Conservation (phyloP, 23 red algal genomes). For the Chondrus crispus region DNA sequence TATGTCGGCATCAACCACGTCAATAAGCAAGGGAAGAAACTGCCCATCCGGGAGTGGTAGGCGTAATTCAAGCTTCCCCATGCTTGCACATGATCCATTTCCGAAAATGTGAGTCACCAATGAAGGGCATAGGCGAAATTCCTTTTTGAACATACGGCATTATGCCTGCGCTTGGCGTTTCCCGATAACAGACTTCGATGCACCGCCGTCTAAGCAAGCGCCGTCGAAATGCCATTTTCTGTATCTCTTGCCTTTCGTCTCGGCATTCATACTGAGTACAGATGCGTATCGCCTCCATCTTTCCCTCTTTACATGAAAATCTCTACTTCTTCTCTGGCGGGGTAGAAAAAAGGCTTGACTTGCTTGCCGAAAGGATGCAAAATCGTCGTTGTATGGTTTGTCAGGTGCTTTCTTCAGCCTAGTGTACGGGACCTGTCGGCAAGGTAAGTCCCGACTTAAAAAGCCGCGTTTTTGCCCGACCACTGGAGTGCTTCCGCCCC, state of each 20-base stretch:
- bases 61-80: not conserved
- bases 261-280: too few relatives aligned
- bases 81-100: not conserved
- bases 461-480: not conserved
- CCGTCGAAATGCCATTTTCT: not conserved
- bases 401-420: not conserved
- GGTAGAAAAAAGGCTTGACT: too few relatives aligned
- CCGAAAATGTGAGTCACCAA: not conserved
- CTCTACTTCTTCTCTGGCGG: too few relatives aligned
- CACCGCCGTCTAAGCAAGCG: not conserved
- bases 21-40: not conserved
- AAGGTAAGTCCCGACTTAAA: conserved; percentile 11
- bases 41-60: not conserved
- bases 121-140: not conserved
- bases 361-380: too few relatives aligned
- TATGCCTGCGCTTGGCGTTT: not conserved
- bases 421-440: conserved; percentile 5
- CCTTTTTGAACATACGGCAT: not conserved
- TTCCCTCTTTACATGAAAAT: too few relatives aligned
- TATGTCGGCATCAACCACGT: conserved; percentile 11
- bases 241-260: conserved; percentile 11
- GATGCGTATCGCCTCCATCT: too few relatives aligned
- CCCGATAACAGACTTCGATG: not conserved
- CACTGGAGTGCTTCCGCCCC: not conserved
- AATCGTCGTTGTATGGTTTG: not conserved